Percentiles rank a stretch among this genome's conserved stretches.
Evolutionary conservation across 2,329 filamentous ascomycete genomes (phyloP).

Genomic region (Sclerotinia subarctica): DNA sequence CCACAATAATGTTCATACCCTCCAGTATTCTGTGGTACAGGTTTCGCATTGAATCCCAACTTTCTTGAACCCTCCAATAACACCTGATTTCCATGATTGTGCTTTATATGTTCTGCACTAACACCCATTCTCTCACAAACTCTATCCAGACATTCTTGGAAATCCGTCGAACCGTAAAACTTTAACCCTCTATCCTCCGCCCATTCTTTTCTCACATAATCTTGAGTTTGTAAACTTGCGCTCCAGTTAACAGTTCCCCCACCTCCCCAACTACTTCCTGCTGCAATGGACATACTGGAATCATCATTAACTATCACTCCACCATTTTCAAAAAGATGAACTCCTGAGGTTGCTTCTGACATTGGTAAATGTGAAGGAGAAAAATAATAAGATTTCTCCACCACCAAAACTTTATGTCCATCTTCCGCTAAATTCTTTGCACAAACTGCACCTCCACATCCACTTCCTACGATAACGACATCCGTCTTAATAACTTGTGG

Average conservation of each 20-base stretch:
- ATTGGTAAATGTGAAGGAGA: constrained; percentile 71
- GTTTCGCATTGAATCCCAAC: constrained; percentile 66
- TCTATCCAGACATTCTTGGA: constrained; percentile 74
- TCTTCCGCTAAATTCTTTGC: constrained; percentile 79
- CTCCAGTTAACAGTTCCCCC: constrained; percentile 89
- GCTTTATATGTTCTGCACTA: constrained; percentile 59
- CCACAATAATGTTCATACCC: constrained; percentile 72
- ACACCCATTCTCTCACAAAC: constrained; percentile 80
- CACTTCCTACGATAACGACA: constrained; percentile 81
- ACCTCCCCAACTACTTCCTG: constrained; percentile 76
- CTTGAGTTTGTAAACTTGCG: constrained; percentile 63
- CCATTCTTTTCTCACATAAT: constrained; percentile 79
- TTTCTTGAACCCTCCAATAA: constrained; percentile 73
- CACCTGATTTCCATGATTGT: constrained; percentile 68
- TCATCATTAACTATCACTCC: constrained; percentile 57
- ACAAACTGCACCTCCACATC: constrained; percentile 77
- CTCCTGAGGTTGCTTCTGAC: constrained; percentile 56
- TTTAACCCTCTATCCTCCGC: constrained; percentile 60
- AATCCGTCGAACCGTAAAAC: constrained; percentile 71
- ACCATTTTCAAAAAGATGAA: constrained; percentile 67
- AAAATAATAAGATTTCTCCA: constrained; percentile 80
- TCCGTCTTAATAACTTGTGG: constrained; percentile 69
- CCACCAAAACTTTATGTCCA: constrained; percentile 71
- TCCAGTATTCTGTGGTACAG: constrained; percentile 77
- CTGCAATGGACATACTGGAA: constrained; percentile 56